phyloP scores from a whole-genome alignment of 805 yeast genomes.

The Jamesozyma rosinii region DNA sequence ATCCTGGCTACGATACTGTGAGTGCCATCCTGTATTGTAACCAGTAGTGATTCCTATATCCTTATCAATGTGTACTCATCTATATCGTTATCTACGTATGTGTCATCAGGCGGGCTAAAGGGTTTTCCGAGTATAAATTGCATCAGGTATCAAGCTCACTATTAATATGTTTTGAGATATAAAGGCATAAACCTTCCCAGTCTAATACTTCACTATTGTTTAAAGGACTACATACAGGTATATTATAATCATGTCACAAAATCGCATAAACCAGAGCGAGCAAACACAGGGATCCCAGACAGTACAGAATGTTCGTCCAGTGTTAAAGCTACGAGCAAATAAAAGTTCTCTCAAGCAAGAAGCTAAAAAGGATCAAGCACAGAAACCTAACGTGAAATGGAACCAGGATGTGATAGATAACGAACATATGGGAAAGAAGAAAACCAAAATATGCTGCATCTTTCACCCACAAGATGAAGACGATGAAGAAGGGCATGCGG shows the following conservation, averaged over 20 bases:
- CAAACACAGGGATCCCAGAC: constrained; percentile 15
- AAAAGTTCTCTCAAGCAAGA: constrained; percentile 3
- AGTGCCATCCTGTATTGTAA: too few relatives aligned
- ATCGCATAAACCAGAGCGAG: background rate
- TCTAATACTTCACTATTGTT: too few relatives aligned
- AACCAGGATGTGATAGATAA: constrained; percentile 80
- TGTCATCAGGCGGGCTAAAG: too few relatives aligned
- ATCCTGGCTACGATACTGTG: too few relatives aligned
- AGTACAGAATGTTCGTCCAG: constrained; percentile 15
- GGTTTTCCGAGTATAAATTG: too few relatives aligned
- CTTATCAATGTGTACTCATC: too few relatives aligned
- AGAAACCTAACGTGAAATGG: constrained; percentile 59
- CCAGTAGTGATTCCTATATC: too few relatives aligned
- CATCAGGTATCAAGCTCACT: too few relatives aligned
- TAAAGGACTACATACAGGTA: too few relatives aligned
- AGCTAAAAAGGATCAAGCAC: constrained; percentile 20
- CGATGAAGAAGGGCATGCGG: constrained; percentile 10
- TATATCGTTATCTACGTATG: too few relatives aligned
- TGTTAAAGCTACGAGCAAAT: constrained; percentile 22
- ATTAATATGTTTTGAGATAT: too few relatives aligned
- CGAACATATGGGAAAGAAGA: constrained; percentile 80
- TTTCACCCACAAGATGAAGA: constrained; percentile 62
- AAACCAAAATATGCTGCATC: constrained; percentile 83
- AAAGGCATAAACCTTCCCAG: too few relatives aligned
- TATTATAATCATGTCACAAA: constrained; percentile 1